Evolutionary conservation across 2,329 filamentous ascomycete species (phyloP), one percentile per base, ranked within the genome.

Genomic region (Hypoxylon sp.): DNA sequence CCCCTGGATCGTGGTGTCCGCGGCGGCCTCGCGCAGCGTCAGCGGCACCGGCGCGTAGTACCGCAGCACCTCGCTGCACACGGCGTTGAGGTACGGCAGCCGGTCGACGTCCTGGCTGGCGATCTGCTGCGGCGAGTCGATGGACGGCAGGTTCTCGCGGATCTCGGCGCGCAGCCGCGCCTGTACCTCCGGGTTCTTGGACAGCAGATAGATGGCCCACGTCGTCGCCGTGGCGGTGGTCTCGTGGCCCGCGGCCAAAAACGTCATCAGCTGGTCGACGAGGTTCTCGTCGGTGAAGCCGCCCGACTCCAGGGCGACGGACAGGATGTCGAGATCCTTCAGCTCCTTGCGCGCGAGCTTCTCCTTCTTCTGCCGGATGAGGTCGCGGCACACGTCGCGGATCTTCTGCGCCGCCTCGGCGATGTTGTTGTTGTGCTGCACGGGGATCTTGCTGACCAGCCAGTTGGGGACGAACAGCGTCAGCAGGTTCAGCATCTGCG

Each of bases 371-470:
- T 85, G 76, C 15, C 43, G 54, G 60, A 97, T 86, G 23, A 96
- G 77, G 32, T 87, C 78, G 1, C 78, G 76, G 56, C 89, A 91
- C 1, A 85, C 79, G 15, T 76, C 71, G 34, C 89, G 86, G 64
- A 94, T 86, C 34, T 79, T 75, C 5, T 67, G 65, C 6, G 79
- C 75, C 1, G 86, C 85, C 3, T 71, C 71, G 6, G 76, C 66
- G 16, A 92, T 75, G 11, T 86, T 80, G n/a, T 74, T 73, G 71
- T 93, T 96, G 51, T 86, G 81, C 60, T 85, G 79, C 20, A 93
- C 61, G 0, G 93, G 92, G 0, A 97, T 69, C 2, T 68, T 72
- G 5, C 71, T 72, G 6, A 92, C 68, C 5, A 94, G 34, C 75
- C 81, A 82, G 3, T 74, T 67, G 0, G 88, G 86, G 0, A 95